A percentile compares a stretch with the other conserved stretches of the same genome.
Evolutionary conservation across 23 red algal species (phyloP).

Genomic region (Porphyridium purpureum): DNA sequence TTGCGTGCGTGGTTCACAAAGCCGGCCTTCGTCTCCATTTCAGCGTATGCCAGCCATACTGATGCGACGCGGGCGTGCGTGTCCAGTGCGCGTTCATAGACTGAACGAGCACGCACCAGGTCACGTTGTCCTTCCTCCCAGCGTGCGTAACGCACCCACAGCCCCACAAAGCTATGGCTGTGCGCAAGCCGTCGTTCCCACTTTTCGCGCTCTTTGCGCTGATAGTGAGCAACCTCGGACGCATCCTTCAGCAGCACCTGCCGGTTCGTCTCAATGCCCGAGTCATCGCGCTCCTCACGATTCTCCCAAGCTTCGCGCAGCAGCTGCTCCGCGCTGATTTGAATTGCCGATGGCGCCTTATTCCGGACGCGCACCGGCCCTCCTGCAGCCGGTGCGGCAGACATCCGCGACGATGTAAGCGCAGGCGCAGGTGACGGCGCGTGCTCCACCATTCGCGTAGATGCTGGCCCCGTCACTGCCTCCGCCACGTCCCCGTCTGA

Average conservation of each 20-base stretch:
- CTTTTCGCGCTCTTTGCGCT: conserved; percentile 40
- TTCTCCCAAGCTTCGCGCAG: conserved; percentile 68
- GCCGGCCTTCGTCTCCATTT: conserved; percentile 73
- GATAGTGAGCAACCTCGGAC: conserved; percentile 51
- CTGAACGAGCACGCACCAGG: conserved; percentile 39
- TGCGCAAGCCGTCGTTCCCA: conserved; percentile 55
- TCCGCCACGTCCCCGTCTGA: too few species aligned
- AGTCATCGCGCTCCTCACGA: not conserved
- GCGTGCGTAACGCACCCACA: conserved; percentile 63
- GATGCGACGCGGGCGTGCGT: conserved; percentile 38
- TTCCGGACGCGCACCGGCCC: conserved; percentile 36
- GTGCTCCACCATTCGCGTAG: too few species aligned
- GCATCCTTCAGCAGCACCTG: too few species aligned
- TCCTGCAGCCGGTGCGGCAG: not conserved
- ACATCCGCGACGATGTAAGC: too few species aligned
- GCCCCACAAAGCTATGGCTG: conserved; percentile 40
- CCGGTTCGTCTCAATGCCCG: conserved; percentile 5
- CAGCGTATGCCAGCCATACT: conserved; percentile 68
- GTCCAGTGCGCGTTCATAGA: conserved; percentile 73
- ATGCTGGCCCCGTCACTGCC: too few species aligned
- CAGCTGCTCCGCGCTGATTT: conserved; percentile 88
- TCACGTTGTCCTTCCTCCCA: conserved; percentile 81
- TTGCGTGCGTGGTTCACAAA: conserved; percentile 72
- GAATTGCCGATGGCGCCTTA: conserved; percentile 65
- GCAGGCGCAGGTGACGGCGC: too few species aligned